Evolutionary conservation across 768 basidiomycete species (phyloP), one percentile per base, ranked within the genome.

Genomic region (Podaxis pistillaris): DNA sequence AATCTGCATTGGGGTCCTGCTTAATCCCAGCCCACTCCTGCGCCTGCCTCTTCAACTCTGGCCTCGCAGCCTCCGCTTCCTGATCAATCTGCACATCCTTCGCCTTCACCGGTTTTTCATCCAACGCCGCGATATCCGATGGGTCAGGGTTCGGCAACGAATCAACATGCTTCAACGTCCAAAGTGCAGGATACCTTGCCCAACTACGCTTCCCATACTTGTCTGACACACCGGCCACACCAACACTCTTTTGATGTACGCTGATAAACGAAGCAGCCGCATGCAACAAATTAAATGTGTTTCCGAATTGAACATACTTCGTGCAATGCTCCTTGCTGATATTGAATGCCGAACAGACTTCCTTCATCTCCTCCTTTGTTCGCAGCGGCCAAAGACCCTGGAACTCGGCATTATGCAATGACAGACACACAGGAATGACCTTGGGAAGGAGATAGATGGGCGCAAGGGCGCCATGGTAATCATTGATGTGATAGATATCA

Each of bases 341-440:
- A 75, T 96, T 96, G 84, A 97, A 97, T 2, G 95, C 95, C 2
- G 95, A 96, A 73, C 95, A 97, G 52, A 97, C 95, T 74, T 97
- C 95, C 79, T 94, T 96, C 94, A 96, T 95, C 74, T 97, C 95
- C 71, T 96, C 94, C 79, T 96, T 96, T 40, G 95, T 97, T 51
- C 95, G 90, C 26, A 97, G 83, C 5, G 95, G 92, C 95, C 95
- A 96, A 26, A 96, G 83, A 76, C 95, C 95, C 72, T 97, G 95
- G 83, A 97, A 97, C 75, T 97, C 95, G 70, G 95, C 95, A 68
- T 97, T 97, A 81, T 97, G 95, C 37, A 97, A 82, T 2, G 95
- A 97, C 33, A 97, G 80, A 74, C 94, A 96, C 70, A 88, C 84
- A 0, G 95, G 94, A 52, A 96, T 77, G 64, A 97, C 87, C 75